Evolutionary conservation across 2,329 filamentous ascomycete species (phyloP).

Genomic region (Colletotrichum shisoi): DNA sequence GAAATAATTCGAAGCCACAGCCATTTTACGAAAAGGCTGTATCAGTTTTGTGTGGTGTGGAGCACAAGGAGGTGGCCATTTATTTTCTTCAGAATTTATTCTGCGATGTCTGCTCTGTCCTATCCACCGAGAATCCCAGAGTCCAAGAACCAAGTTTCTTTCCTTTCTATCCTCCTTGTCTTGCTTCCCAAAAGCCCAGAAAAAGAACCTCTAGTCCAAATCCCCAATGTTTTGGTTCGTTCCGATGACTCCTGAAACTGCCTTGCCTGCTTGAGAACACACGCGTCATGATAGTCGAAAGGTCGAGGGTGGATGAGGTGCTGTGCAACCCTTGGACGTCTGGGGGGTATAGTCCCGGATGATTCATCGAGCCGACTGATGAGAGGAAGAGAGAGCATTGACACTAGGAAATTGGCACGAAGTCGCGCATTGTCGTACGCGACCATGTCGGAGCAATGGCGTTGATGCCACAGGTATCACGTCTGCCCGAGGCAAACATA

Average conservation of each 20-base stretch:
- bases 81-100: constrained; percentile 20
- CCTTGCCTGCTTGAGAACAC: constrained; percentile 31
- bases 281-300: constrained; percentile 17
- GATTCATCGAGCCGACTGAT: constrained; percentile 2
- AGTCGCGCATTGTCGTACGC: constrained; percentile 29
- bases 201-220: constrained; percentile 17
- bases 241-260: constrained; percentile 35
- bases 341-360: constrained; percentile 34
- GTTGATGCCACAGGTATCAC: constrained; percentile 29
- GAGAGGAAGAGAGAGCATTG: neutral
- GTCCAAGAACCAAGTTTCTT: constrained; percentile 20
- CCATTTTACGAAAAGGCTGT: neutral
- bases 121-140: constrained; percentile 33
- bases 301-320: constrained; percentile 17
- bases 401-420: constrained; percentile 39
- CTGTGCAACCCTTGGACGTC: constrained; percentile 16
- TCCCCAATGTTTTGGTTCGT: constrained; percentile 15
- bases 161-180: constrained; percentile 23
- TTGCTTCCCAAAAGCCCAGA: constrained; percentile 26
- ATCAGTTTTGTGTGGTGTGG: neutral
- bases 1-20: no score
- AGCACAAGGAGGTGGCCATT: constrained; percentile 1
- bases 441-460: constrained; percentile 28
- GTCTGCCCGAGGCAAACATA: constrained; percentile 24
- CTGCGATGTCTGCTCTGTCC: constrained; percentile 26